Evolutionary conservation across 345 rosid genomes (phyloP), one percentile per base, ranked within the genome.

Genomic region (Salix koriyanagi): DNA sequence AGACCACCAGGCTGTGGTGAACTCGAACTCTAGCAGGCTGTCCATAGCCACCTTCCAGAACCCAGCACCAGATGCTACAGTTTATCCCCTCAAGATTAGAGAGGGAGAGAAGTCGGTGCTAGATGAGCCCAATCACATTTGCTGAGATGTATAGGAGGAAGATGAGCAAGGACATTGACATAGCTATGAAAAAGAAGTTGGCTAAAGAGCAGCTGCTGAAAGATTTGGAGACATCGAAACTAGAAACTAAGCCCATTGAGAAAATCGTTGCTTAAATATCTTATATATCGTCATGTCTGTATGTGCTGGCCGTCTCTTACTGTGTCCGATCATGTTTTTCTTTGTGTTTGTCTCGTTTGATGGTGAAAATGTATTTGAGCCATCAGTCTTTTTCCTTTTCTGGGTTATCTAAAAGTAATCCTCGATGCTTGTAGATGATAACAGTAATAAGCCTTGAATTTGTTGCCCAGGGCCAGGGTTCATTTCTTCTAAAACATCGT

Each of bases 1-100:
- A 15, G 84, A 81, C 68, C 84, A 81, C 65, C 84, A 81, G 42
- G 84, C 84, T 25, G 84, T 81, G 70, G 84, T 81, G 78, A 81
- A 81, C 77, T 81, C 81, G 62, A 32, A 81, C 28, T 37, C 13
- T 61, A 74, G 84, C 81, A 69, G 84, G 62, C 10, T 81, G 30
- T 81, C 84, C 21, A 81, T 81, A 61, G 84, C 84, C 21, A 81
- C 84, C 19, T 81, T 81, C 46, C 84, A 81, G 67, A 81, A 81
- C 52, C 84, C 84, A 50, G 80, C 84, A 62, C 81, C 80, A 46
- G 78, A 81, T 12, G 84, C 84, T 15, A 74, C 48, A 7, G 84
- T 81, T 19, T 81, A 81, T 44, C 84, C 84, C 23, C 78, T 81
- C 18, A 70, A 81, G 75, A 69, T 81, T 1, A 75, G 79, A 44